Evolutionary conservation across 2,329 filamentous ascomycete species (phyloP).

Genomic region (Trichocomaceae sp.): DNA sequence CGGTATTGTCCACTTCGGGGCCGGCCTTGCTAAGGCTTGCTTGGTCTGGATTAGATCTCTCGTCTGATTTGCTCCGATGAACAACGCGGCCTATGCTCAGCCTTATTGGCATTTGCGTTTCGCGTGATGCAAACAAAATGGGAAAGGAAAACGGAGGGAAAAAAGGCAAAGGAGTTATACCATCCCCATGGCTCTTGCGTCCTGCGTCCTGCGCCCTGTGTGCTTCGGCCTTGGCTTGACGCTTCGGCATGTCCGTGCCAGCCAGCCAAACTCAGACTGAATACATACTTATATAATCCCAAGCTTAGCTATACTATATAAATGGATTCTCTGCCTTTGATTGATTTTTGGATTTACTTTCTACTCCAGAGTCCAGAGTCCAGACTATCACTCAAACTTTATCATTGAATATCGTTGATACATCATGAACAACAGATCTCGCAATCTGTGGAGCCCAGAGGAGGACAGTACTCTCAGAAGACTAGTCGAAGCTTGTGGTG

Average conservation of each 20-base stretch:
- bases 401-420: not conserved
- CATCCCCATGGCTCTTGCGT: conserved; percentile 4
- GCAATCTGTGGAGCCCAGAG: conserved; percentile 13
- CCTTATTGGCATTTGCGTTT: not conserved
- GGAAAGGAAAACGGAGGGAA: not conserved
- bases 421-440: conserved; percentile 6
- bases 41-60: not conserved
- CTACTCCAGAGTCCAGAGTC: not conserved
- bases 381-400: not conserved
- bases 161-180: conserved; percentile 7
- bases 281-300: not conserved
- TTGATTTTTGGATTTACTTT: not conserved
- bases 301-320: not conserved
- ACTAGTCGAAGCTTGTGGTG: conserved; percentile 11
- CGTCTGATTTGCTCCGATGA: not conserved
- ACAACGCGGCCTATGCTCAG: not conserved
- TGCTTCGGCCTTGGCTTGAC: conserved; percentile 9
- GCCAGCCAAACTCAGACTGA: not conserved
- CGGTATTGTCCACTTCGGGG: not conserved
- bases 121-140: not conserved
- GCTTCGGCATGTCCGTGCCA: conserved; percentile 6
- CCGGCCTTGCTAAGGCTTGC: no score
- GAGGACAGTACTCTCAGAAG: conserved; percentile 11
- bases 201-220: no score
- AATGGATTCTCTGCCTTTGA: not conserved